Conservation (phyloP, 2,329 filamentous ascomycete genomes). For the Dothideomycetes sp. region DNA sequence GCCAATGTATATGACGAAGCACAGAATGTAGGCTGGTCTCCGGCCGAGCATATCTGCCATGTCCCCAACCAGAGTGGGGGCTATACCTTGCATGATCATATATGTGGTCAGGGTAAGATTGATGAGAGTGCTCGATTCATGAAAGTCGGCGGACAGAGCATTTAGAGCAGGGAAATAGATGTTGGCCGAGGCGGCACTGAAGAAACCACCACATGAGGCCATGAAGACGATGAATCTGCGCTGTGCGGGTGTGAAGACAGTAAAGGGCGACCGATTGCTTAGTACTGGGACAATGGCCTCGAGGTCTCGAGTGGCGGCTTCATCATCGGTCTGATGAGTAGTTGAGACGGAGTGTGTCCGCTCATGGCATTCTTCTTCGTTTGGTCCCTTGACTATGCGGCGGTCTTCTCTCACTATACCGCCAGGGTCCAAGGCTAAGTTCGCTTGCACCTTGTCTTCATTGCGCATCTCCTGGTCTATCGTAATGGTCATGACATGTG, state of each 20-base stretch:
- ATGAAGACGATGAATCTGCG: constrained; percentile 39
- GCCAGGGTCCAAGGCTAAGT: too few species aligned
- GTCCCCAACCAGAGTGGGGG: constrained; percentile 40
- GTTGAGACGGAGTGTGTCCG: too few species aligned
- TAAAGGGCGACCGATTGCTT: constrained; percentile 14
- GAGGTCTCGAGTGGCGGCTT: constrained; percentile 9
- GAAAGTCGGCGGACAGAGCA: constrained; percentile 9
- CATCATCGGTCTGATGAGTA: not conserved
- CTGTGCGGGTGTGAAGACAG: constrained; percentile 26
- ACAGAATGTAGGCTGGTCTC: constrained; percentile 39
- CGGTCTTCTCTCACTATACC: too few species aligned
- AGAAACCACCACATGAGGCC: constrained; percentile 39
- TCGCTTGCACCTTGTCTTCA: too few species aligned
- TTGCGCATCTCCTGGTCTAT: too few species aligned
- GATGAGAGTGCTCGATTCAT: constrained; percentile 8
- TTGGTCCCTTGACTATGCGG: too few species aligned
- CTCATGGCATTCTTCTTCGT: too few species aligned
- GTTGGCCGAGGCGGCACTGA: constrained; percentile 40
- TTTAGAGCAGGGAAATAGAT: constrained; percentile 29
- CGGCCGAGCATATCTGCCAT: constrained; percentile 40
- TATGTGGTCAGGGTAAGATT: constrained; percentile 13
- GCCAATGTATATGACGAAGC: constrained; percentile 30
- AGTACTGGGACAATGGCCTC: constrained; percentile 12
- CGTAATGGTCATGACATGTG: too few species aligned
- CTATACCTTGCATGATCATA: constrained; percentile 36